Evolutionary conservation across 2,329 filamentous ascomycete genomes (phyloP).

Genomic region (Biscogniauxia marginata): DNA sequence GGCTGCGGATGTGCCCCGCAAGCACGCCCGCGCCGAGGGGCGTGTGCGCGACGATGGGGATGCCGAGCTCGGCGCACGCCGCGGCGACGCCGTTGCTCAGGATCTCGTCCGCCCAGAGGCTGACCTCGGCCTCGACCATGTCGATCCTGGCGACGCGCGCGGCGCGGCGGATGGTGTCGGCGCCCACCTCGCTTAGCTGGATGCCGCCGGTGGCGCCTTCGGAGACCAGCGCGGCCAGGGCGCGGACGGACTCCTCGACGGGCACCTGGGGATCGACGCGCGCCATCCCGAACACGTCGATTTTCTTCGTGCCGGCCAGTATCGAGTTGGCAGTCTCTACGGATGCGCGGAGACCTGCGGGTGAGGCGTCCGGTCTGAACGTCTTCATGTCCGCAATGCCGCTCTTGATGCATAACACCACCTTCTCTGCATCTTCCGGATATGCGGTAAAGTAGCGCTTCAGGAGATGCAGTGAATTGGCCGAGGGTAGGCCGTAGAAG

Average conservation of each 20-base stretch:
- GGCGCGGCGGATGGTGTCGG: conserved; percentile 40
- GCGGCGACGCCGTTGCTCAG: conserved; percentile 39
- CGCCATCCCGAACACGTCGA: conserved; percentile 54
- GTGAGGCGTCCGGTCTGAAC: conserved; percentile 41
- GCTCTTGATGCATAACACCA: conserved; percentile 56
- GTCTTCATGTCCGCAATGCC: conserved; percentile 31
- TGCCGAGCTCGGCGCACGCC: conserved; percentile 48
- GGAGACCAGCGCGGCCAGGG: conserved; percentile 25
- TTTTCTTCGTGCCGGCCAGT: conserved; percentile 43
- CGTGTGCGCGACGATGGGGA: conserved; percentile 58
- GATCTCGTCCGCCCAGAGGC: conserved; percentile 41
- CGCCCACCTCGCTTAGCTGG: conserved; percentile 42
- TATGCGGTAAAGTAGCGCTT: conserved; percentile 54
- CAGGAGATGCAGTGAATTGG: conserved; percentile 52
- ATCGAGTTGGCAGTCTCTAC: conserved; percentile 47
- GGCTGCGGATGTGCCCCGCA: conserved; percentile 47
- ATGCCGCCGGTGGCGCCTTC: conserved; percentile 45
- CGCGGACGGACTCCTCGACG: conserved; percentile 36
- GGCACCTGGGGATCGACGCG: conserved; percentile 43
- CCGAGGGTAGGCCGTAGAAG: conserved; percentile 40
- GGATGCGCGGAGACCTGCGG: conserved; percentile 47
- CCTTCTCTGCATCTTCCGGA: conserved; percentile 54
- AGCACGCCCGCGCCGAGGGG: conserved; percentile 50
- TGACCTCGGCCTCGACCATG: conserved; percentile 47
- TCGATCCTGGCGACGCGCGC: conserved; percentile 37